A percentile compares a stretch with the other conserved stretches of the same genome.
Conservation (phyloP, 2,329 filamentous ascomycete genomes). For the Monilinia fructigena region DNA sequence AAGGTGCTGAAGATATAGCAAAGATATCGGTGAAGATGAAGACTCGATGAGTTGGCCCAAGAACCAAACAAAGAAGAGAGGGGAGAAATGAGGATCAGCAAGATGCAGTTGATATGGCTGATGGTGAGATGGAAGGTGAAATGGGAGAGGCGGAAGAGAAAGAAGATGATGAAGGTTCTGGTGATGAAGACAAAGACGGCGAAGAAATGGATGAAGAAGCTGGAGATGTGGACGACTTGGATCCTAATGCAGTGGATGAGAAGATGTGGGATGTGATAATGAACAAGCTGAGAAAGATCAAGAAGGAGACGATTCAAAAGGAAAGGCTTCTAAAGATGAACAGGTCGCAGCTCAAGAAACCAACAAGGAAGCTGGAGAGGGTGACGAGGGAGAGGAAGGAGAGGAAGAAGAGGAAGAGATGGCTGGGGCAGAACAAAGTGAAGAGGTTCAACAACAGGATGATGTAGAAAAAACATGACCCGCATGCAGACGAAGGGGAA, state of each 20-base stretch:
- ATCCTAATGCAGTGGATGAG: constrained; percentile 88
- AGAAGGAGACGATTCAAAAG: constrained; percentile 69
- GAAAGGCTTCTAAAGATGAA: constrained; percentile 61
- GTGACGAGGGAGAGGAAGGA: constrained; percentile 50
- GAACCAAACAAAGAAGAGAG: constrained; percentile 64
- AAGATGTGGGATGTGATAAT: constrained; percentile 95
- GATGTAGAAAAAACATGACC: constrained; percentile 63
- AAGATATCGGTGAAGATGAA: constrained; percentile 91
- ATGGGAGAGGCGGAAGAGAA: constrained; percentile 66
- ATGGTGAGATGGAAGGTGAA: constrained; percentile 87
- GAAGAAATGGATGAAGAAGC: constrained; percentile 85
- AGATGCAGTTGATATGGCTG: constrained; percentile 87
- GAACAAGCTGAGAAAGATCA: constrained; percentile 80
- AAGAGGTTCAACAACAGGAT: constrained; percentile 50
- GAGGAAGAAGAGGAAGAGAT: constrained; percentile 50
- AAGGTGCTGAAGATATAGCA: constrained; percentile 95
- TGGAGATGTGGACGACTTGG: constrained; percentile 86
- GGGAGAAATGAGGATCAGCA: constrained; percentile 74
- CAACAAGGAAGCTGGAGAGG: constrained; percentile 56
- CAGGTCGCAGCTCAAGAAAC: constrained; percentile 49
- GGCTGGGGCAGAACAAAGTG: constrained; percentile 58
- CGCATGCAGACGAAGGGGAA: constrained; percentile 64
- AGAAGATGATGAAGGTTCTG: constrained; percentile 61
- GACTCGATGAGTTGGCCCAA: constrained; percentile 89
- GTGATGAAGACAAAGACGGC: constrained; percentile 60